These are phyloP conservation scores for Plasmodium yoelii DNA, from an alignment of 169 alveolate species.

Conservation along the genomic window DNA sequence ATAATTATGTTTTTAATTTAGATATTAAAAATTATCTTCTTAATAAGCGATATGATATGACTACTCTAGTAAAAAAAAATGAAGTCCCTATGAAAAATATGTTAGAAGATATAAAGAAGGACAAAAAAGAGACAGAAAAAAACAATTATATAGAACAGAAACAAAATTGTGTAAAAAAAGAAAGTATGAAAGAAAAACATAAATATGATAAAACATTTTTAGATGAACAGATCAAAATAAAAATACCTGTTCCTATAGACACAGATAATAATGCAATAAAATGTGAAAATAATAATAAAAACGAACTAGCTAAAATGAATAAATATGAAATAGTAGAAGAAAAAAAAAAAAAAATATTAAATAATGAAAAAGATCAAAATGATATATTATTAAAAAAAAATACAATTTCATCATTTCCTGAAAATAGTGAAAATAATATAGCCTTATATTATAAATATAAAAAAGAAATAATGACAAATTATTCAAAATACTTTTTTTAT, in stretches of 20 bases:
- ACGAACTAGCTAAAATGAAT: background rate
- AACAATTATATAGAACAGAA: background rate
- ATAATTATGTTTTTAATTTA: conserved; percentile 59
- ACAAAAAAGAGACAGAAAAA: background rate
- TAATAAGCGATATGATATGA: conserved; percentile 22
- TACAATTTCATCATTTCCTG: background rate
- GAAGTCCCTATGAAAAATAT: background rate
- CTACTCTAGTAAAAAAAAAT: background rate
- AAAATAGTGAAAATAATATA: conserved; percentile 8
- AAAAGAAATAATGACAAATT: background rate
- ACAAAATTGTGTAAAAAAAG: background rate
- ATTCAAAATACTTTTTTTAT: conserved; percentile 49
- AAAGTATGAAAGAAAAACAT: too few species aligned
- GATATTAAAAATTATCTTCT: conserved; percentile 17
- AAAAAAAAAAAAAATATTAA: background rate
- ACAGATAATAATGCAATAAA: background rate
- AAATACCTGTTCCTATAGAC: background rate
- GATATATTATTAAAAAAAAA: background rate
- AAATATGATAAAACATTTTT: background rate
- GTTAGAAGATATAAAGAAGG: background rate
- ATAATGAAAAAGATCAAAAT: background rate
- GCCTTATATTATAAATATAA: background rate
- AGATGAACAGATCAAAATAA: background rate
- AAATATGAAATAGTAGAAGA: background rate
- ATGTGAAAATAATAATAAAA: background rate